phyloP scores from a whole-genome alignment of 2,329 filamentous ascomycete species.

The Rugonectria rugulosa region DNA sequence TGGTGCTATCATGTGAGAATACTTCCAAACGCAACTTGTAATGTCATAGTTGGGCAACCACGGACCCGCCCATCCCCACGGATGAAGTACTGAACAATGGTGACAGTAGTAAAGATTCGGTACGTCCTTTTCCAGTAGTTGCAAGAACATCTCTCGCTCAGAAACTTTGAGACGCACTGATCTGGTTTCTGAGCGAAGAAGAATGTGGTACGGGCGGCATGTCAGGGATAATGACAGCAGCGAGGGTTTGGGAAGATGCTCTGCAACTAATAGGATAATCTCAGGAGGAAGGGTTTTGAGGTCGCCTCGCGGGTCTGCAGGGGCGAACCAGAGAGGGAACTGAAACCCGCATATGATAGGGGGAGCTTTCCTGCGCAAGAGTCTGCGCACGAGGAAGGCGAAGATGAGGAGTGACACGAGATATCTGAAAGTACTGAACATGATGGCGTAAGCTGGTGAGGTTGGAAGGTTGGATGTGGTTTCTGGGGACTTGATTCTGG shows the following conservation, averaged over 20 bases:
- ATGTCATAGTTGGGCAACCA: neutral
- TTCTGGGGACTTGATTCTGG: too few relatives aligned
- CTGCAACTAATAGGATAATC: conserved; percentile 4
- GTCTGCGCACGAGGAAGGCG: too few relatives aligned
- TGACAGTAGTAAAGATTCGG: conserved; percentile 8
- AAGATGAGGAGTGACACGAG: too few relatives aligned
- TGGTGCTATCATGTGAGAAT: neutral
- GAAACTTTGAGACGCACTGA: neutral
- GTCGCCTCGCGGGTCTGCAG: conserved; percentile 10
- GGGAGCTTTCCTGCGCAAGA: too few relatives aligned
- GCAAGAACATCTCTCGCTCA: conserved; percentile 1
- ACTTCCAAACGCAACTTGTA: neutral
- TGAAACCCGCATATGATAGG: too few relatives aligned
- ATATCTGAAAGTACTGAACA: too few relatives aligned
- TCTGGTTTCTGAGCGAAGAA: neutral
- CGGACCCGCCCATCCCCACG: neutral
- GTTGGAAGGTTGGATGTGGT: too few relatives aligned
- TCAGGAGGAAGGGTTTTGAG: neutral
- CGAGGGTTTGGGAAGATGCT: neutral
- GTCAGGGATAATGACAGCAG: conserved; percentile 8
- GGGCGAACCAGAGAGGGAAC: too few relatives aligned
- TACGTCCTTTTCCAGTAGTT: conserved; percentile 6
- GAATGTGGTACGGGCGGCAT: conserved; percentile 1
- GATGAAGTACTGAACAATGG: conserved; percentile 8
- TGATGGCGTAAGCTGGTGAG: too few relatives aligned